Percentiles rank a stretch among this genome's conserved stretches.
Evolutionary conservation across 352 stramenopile genomes (phyloP).

Genomic region (Phytophthora chlamydospora): DNA sequence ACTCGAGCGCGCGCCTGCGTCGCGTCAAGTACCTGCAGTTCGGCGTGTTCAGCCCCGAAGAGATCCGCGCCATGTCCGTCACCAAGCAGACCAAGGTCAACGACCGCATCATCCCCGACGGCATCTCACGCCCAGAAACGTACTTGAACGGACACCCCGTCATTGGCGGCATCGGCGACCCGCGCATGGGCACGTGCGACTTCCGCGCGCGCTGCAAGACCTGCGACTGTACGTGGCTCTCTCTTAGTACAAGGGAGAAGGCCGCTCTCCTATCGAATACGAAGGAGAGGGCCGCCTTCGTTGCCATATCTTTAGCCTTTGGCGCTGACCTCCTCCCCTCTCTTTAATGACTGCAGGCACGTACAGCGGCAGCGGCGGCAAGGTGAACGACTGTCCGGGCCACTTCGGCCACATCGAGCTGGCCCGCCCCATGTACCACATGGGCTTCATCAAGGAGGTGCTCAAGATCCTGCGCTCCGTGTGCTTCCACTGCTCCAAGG

Average conservation of each 20-base stretch:
- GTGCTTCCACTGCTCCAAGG: slow-evolving; percentile 97
- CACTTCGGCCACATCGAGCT: slow-evolving; percentile 99
- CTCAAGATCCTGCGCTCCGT: slow-evolving; percentile 94
- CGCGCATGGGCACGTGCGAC: slow-evolving; percentile 96
- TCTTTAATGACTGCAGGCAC: slow-evolving; percentile 45
- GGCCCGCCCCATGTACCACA: slow-evolving; percentile 96
- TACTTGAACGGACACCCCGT: slow-evolving; percentile 95
- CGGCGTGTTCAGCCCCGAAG: slow-evolving; percentile 97
- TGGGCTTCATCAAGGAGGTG: slow-evolving; percentile 97
- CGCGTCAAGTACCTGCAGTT: slow-evolving; percentile 99
- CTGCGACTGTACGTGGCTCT: slow-evolving; percentile 80
- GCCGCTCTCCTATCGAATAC: too few species aligned
- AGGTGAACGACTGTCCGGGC: slow-evolving; percentile 97
- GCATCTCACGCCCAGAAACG: slow-evolving; percentile 92
- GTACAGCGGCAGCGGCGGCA: slow-evolving; percentile 91
- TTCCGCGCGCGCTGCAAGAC: slow-evolving; percentile 91
- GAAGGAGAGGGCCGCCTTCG: not conserved
- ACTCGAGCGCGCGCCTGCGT: slow-evolving; percentile 94
- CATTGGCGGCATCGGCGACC: slow-evolving; percentile 98
- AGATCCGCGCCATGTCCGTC: slow-evolving; percentile 97
- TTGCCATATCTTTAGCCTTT: slow-evolving; percentile 5
- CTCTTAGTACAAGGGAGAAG: slow-evolving; percentile 1
- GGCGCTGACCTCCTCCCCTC: slow-evolving; percentile 16
- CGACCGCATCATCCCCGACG: slow-evolving; percentile 95
- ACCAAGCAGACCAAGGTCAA: slow-evolving; percentile 98